Evolutionary conservation across 1,139 yeast species (phyloP).

Genomic region (Yamadazyma dushanensis): DNA sequence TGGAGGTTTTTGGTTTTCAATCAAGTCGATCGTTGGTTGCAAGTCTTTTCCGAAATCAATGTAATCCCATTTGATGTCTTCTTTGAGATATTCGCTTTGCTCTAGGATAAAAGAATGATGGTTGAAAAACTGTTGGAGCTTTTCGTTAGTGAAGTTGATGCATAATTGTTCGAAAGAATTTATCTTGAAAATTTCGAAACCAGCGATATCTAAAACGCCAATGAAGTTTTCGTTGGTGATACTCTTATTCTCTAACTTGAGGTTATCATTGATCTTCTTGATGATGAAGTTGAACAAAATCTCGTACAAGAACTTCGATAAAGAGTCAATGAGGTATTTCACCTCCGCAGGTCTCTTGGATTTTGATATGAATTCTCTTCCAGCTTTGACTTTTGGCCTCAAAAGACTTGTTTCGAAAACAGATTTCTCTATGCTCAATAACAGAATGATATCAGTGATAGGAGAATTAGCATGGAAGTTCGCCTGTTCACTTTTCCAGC

Average conservation of each 20-base stretch:
- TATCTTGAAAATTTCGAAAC: constrained; percentile 89
- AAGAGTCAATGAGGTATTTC: constrained; percentile 77
- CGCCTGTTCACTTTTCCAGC: constrained; percentile 81
- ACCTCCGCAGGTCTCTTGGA: constrained; percentile 82
- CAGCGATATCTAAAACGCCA: constrained; percentile 96
- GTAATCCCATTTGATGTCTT: constrained; percentile 94
- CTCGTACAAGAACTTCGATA: constrained; percentile 86
- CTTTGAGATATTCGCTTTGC: constrained; percentile 91
- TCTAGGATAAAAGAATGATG: constrained; percentile 97
- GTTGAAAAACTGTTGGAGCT: constrained; percentile 93
- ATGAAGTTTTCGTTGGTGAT: constrained; percentile 54
- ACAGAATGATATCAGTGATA: constrained; percentile 53
- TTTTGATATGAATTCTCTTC: constrained; percentile 81
- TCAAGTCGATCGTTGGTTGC: constrained; percentile 91
- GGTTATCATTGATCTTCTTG: constrained; percentile 69
- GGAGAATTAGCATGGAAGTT: constrained; percentile 57
- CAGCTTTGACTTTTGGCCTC: constrained; percentile 88
- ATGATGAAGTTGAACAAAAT: constrained; percentile 79
- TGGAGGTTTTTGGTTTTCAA: constrained; percentile 67
- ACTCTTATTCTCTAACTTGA: constrained; percentile 30
- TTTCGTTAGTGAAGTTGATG: constrained; percentile 95
- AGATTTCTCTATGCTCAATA: constrained; percentile 63
- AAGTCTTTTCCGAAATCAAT: constrained; percentile 96
- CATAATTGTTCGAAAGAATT: constrained; percentile 96
- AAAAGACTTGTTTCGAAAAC: constrained; percentile 60